A percentile compares a stretch with the other conserved stretches of the same genome.
Evolutionary conservation across 2,329 filamentous ascomycete genomes (phyloP).

Genomic region (Clonostachys solani): DNA sequence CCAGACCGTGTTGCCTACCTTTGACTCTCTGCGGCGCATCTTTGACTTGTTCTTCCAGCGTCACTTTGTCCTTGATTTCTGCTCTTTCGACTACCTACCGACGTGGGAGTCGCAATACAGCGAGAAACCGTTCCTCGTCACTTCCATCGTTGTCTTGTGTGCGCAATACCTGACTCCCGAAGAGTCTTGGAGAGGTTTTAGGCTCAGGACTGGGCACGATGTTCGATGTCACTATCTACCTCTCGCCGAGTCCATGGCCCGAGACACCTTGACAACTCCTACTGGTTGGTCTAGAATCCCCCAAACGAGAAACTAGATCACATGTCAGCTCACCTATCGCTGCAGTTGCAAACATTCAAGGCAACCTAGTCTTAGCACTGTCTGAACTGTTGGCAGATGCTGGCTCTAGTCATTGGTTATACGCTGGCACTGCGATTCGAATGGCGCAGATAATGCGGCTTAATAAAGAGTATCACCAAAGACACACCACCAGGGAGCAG

Average conservation of each 20-base stretch:
- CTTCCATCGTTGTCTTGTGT: conserved; percentile 4
- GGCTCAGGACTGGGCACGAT: background rate
- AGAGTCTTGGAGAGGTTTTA: conserved; percentile 2
- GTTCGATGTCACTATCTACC: too few relatives aligned
- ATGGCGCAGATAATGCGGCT: conserved; percentile 16
- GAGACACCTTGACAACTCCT: too few relatives aligned
- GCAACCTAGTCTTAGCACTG: conserved; percentile 9
- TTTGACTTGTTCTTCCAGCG: conserved; percentile 9
- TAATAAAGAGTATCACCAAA: conserved; percentile 14
- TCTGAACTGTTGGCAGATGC: conserved; percentile 12
- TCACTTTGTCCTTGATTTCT: conserved; percentile 12
- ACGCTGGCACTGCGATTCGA: conserved; percentile 11
- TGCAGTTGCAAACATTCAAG: conserved; percentile 10
- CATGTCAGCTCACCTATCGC: too few relatives aligned
- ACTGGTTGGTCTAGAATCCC: too few relatives aligned
- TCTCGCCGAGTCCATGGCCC: too few relatives aligned
- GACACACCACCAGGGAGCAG: conserved; percentile 10
- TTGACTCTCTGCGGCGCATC: conserved; percentile 1
- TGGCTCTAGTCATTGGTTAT: conserved; percentile 13
- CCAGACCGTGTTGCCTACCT: background rate
- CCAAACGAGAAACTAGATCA: too few relatives aligned
- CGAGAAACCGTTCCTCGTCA: conserved; percentile 4
- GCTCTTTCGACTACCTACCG: conserved; percentile 10
- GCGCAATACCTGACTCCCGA: conserved; percentile 2
- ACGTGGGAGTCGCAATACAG: conserved; percentile 10